Percentiles rank a stretch among this genome's conserved stretches.
These are phyloP conservation scores for Manihot esculenta DNA, from an alignment of 441 rosid genomes.

Conservation along the genomic window DNA sequence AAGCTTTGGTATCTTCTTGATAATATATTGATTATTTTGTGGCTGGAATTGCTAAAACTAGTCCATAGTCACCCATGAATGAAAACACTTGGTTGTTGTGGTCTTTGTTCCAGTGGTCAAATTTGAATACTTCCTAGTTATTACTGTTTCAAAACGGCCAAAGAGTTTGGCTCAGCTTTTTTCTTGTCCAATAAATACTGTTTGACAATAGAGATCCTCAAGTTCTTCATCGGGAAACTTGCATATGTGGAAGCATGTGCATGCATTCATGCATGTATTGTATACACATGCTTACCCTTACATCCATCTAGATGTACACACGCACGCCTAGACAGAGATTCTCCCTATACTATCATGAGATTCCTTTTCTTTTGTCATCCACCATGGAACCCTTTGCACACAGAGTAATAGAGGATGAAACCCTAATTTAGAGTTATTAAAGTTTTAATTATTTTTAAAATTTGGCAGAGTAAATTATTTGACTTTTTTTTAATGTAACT, in stretches of 20 bases:
- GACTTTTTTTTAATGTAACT: neutral
- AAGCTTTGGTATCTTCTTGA: neutral
- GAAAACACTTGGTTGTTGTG: neutral
- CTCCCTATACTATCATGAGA: neutral
- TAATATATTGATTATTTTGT: conserved; percentile 1
- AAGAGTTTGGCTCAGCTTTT: neutral
- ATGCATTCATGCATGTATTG: neutral
- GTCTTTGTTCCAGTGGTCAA: neutral
- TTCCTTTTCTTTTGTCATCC: neutral
- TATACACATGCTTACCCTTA: neutral
- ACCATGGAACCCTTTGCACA: neutral
- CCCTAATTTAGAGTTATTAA: neutral
- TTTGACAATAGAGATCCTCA: neutral
- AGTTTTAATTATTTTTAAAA: neutral
- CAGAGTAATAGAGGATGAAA: neutral
- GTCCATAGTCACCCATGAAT: neutral
- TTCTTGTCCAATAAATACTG: neutral
- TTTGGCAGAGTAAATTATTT: neutral
- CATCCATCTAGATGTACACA: neutral
- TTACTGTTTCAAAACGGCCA: neutral
- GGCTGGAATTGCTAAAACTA: neutral
- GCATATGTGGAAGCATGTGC: neutral
- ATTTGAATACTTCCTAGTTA: neutral
- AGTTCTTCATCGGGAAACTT: neutral
- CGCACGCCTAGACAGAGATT: neutral